phyloP scores from a whole-genome alignment of 2,329 filamentous ascomycete genomes.

The Didymella arachidicola region DNA sequence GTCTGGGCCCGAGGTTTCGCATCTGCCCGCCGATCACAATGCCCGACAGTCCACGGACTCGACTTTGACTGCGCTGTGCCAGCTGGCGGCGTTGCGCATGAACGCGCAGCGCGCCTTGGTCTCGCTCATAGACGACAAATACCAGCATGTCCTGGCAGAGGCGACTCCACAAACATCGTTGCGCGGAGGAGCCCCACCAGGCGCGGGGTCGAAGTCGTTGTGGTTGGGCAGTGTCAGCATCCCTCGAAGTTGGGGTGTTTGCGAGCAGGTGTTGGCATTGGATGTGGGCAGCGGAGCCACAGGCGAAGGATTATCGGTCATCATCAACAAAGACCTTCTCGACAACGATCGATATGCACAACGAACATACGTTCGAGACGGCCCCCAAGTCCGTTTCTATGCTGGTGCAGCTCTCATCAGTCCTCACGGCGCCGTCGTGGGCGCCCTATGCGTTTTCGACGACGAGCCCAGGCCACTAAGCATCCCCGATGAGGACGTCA shows the following conservation, averaged over 20 bases:
- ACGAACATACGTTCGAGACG: constrained; percentile 29
- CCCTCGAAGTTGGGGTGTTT: constrained; percentile 38
- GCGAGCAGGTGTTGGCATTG: constrained; percentile 31
- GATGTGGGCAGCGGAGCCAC: background rate
- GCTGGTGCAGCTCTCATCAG: constrained; percentile 40
- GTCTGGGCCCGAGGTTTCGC: constrained; percentile 6
- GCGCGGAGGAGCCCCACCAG: constrained; percentile 7
- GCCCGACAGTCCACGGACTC: constrained; percentile 38
- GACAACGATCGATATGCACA: constrained; percentile 24
- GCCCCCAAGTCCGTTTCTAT: constrained; percentile 31
- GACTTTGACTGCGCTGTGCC: constrained; percentile 46
- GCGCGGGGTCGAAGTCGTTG: constrained; percentile 16
- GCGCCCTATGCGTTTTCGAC: constrained; percentile 38
- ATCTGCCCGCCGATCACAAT: constrained; percentile 25
- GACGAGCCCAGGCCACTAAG: constrained; percentile 25
- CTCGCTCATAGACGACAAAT: constrained; percentile 46
- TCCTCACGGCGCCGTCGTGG: constrained; percentile 35
- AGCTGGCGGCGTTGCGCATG: constrained; percentile 47
- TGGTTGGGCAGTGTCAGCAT: constrained; percentile 46
- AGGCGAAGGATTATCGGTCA: constrained; percentile 8
- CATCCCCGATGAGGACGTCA: constrained; percentile 24
- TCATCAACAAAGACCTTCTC: constrained; percentile 24
- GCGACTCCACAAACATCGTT: constrained; percentile 45
- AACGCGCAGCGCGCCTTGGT: constrained; percentile 45
- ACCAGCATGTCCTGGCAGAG: constrained; percentile 51